phyloP scores from a whole-genome alignment of 352 stramenopile species.

The Phytophthora podocarpi region DNA sequence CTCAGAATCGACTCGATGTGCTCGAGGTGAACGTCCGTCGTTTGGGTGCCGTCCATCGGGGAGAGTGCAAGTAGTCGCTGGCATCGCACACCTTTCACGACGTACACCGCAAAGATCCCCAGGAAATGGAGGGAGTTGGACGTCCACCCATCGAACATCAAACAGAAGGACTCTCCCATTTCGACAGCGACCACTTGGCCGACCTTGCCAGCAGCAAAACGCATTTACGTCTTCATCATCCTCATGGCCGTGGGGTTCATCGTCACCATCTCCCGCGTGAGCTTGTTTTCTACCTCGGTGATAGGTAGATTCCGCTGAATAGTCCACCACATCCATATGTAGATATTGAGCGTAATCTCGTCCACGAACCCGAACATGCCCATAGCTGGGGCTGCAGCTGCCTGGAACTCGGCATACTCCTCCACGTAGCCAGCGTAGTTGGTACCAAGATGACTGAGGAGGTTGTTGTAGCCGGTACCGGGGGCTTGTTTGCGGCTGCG shows the following conservation, averaged over 20 bases:
- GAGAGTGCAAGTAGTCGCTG: conserved; percentile 15
- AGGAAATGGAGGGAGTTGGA: conserved; percentile 12
- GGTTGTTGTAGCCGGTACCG: too few relatives aligned
- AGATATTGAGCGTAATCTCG: too few relatives aligned
- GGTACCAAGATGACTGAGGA: too few relatives aligned
- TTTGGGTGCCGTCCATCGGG: conserved; percentile 8
- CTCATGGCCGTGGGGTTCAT: conserved; percentile 4
- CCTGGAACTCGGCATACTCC: too few relatives aligned
- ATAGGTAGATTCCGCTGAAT: conserved; percentile 18
- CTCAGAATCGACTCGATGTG: conserved; percentile 1
- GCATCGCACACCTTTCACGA: background rate
- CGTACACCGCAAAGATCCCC: conserved; percentile 11
- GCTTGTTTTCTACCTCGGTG: conserved; percentile 16
- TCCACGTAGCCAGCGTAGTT: too few relatives aligned
- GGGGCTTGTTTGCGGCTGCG: too few relatives aligned
- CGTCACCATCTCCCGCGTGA: conserved; percentile 4
- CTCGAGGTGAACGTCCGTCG: conserved; percentile 10
- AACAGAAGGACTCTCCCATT: conserved; percentile 14
- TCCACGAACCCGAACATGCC: too few relatives aligned
- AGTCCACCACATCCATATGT: too few relatives aligned
- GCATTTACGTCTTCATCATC: conserved; percentile 1
- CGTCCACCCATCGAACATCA: conserved; percentile 13
- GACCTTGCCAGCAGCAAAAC: too few relatives aligned
- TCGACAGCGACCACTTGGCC: background rate
- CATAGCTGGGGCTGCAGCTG: too few relatives aligned